Evolutionary conservation across 441 rosid genomes (phyloP).

Genomic region (Euphorbia schlechtendalii): DNA sequence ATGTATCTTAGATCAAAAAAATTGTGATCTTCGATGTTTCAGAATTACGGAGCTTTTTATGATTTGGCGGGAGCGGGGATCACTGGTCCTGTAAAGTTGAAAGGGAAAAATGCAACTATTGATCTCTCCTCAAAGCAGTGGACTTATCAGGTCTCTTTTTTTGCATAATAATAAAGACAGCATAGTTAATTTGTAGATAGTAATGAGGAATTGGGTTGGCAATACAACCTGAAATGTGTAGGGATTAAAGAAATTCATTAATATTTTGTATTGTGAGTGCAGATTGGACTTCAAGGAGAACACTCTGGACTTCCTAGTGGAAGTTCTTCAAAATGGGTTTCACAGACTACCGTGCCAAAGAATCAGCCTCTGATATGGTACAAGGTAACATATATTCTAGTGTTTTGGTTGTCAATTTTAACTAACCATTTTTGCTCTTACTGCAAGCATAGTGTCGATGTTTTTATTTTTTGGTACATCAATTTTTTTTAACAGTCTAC

Average conservation of each 20-base stretch:
- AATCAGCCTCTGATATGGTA: constrained; percentile 86
- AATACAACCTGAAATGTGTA: background rate
- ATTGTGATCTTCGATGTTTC: constrained; percentile 15
- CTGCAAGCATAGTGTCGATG: background rate
- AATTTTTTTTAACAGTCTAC: background rate
- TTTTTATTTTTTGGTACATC: background rate
- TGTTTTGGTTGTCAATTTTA: background rate
- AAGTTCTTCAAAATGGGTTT: constrained; percentile 64
- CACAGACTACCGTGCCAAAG: constrained; percentile 57
- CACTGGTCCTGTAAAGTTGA: constrained; percentile 79
- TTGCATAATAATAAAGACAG: too few species aligned
- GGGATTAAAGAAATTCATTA: background rate
- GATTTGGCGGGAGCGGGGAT: constrained; percentile 78
- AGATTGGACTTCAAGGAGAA: constrained; percentile 93
- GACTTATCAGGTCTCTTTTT: constrained; percentile 99
- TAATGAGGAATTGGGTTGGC: too few species aligned
- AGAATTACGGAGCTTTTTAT: constrained; percentile 91
- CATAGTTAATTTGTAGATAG: too few species aligned
- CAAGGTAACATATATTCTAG: constrained; percentile 48
- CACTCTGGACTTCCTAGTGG: constrained; percentile 57
- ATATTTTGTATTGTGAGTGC: constrained; percentile 18
- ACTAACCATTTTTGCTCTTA: background rate
- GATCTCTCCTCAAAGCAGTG: constrained; percentile 72
- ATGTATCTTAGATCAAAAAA: constrained; percentile 5
- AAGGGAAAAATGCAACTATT: constrained; percentile 44